Evolutionary conservation across 2,329 filamentous ascomycete genomes (phyloP), one percentile per base, ranked within the genome.

Genomic region (Aspergillus sergii): DNA sequence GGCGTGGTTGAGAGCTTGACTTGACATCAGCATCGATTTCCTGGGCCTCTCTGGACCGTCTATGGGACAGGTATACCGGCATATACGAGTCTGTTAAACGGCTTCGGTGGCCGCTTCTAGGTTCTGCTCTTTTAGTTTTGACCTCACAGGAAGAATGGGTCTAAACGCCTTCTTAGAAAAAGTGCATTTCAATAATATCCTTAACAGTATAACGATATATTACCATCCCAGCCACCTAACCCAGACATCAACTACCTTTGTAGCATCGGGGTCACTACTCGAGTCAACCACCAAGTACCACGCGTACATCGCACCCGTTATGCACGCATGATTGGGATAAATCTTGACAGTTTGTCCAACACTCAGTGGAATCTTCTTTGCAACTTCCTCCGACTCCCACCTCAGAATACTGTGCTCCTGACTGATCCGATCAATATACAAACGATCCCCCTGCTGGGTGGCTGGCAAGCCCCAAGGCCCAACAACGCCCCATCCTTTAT

Each of bases 251-350:
- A 91, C 82, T 64, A 92, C 83, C 69, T 86, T 83, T 63, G 89
- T 83, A 68, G 86, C 83, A 26, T 81, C 80, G 0, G 82, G 83
- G 58, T 81, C 78, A 19, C 75, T 66, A 55, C 84, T 81, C 32
- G 86, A 87, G 76, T 94, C 91, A 2, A 94, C 87, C 39, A 94
- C 80, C 23, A 93, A 79, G 78, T 93, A 95, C 83, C 87, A 92
- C 1, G 85, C 87, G 78, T 89, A 91, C 32, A 86, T 86, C 0
- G 88, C 88, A 0, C 90, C 89, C 1, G 91, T 86, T 68, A 94
- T 89, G 74, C 92, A 95, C 41, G 91, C 88, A 78, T 95, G 92
- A 70, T 94, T 94, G 0, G 91, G 91, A 88, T 89, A 94, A 9
- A 94, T 80, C 62, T 87, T 82, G 30, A 94, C 77, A 71, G 87